Base-by-base conservation (phyloP, 1,284 basidiomycete genomes). In the Ustilago nuda region DNA sequence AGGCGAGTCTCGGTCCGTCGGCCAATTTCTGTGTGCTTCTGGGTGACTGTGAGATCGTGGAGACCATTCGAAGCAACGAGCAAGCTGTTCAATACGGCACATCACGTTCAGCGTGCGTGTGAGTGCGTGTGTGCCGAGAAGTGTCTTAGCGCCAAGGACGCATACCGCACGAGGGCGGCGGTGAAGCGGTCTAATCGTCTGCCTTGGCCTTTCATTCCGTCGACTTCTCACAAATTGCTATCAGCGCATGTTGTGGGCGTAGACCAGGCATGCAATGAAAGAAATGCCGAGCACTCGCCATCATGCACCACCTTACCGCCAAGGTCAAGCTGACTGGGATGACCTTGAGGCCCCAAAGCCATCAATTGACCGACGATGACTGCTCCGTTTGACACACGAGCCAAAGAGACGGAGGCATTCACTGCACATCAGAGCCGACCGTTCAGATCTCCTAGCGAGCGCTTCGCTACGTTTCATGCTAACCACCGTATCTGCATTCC, bases 111-210 rank as follows among this genome's bases (percentile, higher is more conserved):
- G 43, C 13, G 19, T 15, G 15, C 39, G 23, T 27, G 23, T 27
- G 23, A 27, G 23, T 27, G 23, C 23, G 23, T 41, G 15, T 32
- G 23, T 61, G 68, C 67, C 67, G 65, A 70, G 67, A 57, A 53
- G 45, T 60, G 65, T 56, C 58, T 27, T 51, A 66, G 43, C 48
- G 48, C 56, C 57, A 4, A 33, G 48, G 35, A 9, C 56, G 63
- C 63, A 66, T 59, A 27, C 52, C 64, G 57, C 39, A 50, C 54
- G 48, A 27, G 23, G 3, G 23, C 23, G 23, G 23, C 23, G 23
- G 30, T 11, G 48, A 50, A 50, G 61, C 60, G 48, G 50, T 60
- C 58, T 46, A 9, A 27, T 36, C 37, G 41, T 53, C 23, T 39
- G 11, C 52, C 41, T 54, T 27, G 23, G n/a, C 30, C 55, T 32